These are phyloP conservation scores for Limonium bicolor DNA, from an alignment of 148 eudicot species.

Conservation along the genomic window DNA sequence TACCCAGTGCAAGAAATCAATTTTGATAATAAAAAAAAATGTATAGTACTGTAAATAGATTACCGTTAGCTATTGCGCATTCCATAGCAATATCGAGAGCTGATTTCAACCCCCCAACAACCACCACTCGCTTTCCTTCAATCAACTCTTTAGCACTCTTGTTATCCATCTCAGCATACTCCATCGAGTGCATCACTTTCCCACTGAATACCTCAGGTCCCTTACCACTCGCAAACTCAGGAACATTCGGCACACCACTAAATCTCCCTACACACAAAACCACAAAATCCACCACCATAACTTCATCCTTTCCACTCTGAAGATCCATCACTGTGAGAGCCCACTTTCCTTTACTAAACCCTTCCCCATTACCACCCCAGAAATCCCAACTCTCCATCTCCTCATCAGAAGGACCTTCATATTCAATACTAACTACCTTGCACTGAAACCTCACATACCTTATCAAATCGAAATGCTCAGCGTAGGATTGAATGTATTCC, in stretches of 20 bases:
- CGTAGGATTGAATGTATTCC: constrained; percentile 64
- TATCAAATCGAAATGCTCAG: constrained; percentile 54
- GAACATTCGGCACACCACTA: constrained; percentile 60
- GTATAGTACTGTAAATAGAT: no score
- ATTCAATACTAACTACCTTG: constrained; percentile 69
- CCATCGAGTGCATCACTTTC: constrained; percentile 67
- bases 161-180: constrained; percentile 59
- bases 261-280: constrained; percentile 84
- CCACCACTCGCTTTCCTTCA: constrained; percentile 58
- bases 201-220: constrained; percentile 78
- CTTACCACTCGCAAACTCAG: constrained; percentile 46
- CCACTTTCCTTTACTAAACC: constrained; percentile 1
- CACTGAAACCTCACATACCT: constrained; percentile 61
- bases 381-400: not conserved
- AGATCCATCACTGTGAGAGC: not conserved
- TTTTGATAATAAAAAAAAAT: no score
- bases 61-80: no score
- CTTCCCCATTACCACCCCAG: not conserved
- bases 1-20: no score
- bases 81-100: constrained; percentile 88
- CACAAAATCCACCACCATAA: constrained; percentile 9
- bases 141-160: constrained; percentile 34
- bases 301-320: no score
- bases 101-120: constrained; percentile 86
- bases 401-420: constrained; percentile 6